Evolutionary conservation across 352 stramenopile species (phyloP).

Genomic region (Hyphochytrium catenoides): DNA sequence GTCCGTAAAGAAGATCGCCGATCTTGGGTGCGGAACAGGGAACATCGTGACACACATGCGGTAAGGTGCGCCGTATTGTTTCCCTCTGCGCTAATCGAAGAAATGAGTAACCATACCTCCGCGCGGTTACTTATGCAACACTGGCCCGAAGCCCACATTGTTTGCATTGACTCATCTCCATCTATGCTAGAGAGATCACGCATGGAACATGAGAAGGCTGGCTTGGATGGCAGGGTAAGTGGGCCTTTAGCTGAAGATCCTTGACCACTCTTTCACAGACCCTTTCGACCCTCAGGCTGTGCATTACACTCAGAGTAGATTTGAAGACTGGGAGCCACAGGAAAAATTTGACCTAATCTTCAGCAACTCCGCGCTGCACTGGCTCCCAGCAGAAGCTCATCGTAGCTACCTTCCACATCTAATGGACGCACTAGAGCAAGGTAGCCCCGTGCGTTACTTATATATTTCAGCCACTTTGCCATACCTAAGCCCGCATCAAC

Average conservation of each 20-base stretch:
- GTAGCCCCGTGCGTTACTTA: slow-evolving; percentile 2
- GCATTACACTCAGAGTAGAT: slow-evolving; percentile 23
- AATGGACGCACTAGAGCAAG: slow-evolving; percentile 27
- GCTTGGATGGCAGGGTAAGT: too few species aligned
- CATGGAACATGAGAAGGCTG: too few species aligned
- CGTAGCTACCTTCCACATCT: slow-evolving; percentile 18
- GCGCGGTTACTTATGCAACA: slow-evolving; percentile 12
- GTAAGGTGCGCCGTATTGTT: slow-evolving; percentile 8
- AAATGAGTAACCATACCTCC: neutral
- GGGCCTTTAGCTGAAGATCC: too few species aligned
- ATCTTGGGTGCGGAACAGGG: slow-evolving; percentile 30
- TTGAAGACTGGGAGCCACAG: slow-evolving; percentile 20
- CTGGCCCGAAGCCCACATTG: slow-evolving; percentile 20
- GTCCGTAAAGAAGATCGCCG: slow-evolving; percentile 15
- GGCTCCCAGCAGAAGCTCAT: slow-evolving; percentile 25
- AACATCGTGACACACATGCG: slow-evolving; percentile 36
- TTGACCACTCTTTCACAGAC: slow-evolving; percentile 17
- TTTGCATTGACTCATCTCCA: slow-evolving; percentile 31
- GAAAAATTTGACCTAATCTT: slow-evolving; percentile 32
- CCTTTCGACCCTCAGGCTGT: slow-evolving; percentile 11
- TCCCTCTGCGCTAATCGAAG: slow-evolving; percentile 1
- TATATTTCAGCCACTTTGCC: too few species aligned
- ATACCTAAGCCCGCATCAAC: too few species aligned
- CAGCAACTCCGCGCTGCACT: slow-evolving; percentile 38
- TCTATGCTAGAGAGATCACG: slow-evolving; percentile 28